Base-by-base conservation (phyloP, 768 basidiomycete species). In the Calocera viscosa region DNA sequence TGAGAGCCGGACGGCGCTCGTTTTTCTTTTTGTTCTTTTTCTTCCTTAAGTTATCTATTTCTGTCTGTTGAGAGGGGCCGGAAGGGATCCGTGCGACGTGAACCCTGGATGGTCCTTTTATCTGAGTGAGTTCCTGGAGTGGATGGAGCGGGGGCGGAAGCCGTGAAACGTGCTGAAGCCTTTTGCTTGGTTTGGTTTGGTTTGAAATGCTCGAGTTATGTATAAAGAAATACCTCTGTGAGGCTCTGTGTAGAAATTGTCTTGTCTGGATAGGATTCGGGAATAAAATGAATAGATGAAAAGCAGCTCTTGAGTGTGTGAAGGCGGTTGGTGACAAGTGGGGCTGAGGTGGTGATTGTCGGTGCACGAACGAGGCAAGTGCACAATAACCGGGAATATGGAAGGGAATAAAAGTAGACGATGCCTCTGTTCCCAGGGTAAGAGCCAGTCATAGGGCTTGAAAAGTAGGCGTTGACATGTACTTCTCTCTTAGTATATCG, bases 81-180 rank as follows among this genome's bases (percentile, higher is more conserved):
- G 53, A 32, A 26, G 10, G 53, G 53, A 60, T 60, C 53, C 53
- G 53, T 60, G 53, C 53, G 14, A 60, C 53, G 53, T 60, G 53
- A 60, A 60, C 63, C 40, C 8, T 19, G 43, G 16, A 47, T 24
- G 43, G 43, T 33, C 28, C 26, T 2, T 64, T 34, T 49, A 22
- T 49, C 14, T 33, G 17, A 12, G 38, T 19, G 17, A n/a, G n/a
- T n/a, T n/a, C n/a, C n/a, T n/a, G n/a, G n/a, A n/a, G n/a, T n/a
- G n/a, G n/a, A n/a, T n/a, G n/a, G n/a, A n/a, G n/a, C n/a, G n/a
- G 43, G 28, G 49, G 43, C 3, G 24, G 8, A 28, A 22, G 32
- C 22, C 28, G 35, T 49, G 32, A 32, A 38, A 30, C 43, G 26
- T 64, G 22, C 38, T 33, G 5, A 0, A 3, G 33, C 17, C 67